Base-by-base conservation (phyloP, 768 basidiomycete genomes). In the Boletus rufocinnamomeus region DNA sequence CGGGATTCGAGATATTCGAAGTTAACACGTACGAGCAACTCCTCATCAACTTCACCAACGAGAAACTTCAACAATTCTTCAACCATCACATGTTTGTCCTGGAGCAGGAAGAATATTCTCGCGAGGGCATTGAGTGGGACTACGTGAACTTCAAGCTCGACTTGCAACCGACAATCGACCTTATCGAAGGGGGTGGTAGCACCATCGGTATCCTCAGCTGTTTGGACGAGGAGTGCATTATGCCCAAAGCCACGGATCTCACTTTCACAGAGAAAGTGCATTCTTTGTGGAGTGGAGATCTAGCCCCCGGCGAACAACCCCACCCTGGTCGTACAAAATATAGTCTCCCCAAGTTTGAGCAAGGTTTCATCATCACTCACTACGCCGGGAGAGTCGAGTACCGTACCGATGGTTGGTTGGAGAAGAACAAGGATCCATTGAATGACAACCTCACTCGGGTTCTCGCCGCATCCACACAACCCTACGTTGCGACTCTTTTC, bases 41-140 rank as follows among this genome's bases (percentile, higher is more conserved):
- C 28, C 83, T 96, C 66, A 99, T 99, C 84, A 99, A 99, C 70
- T 96, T 92, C 68, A 98, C 96, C 45, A 99, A 99, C 78, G 97
- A 99, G 82, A 96, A 91, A 69, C 82, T 98, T 10, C 96, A 98
- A 72, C 96, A 98, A 73, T 93, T 93, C 74, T 95, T 95, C 83
- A 99, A 98, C 68, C 94, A 98, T 74, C 97, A 98, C 72, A 98
- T 98, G 97, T 98, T 99, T 74, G 93, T 97, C 40, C 85, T 98
- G 35, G 97, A 99, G 77, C 97, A 99, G 70, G 97, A 99, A 71
- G 97, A 99, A 72, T 98, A 99, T 74, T 83, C 93, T 19, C 84
- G 97, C 21, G 97, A 99, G 72, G 88, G 88, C 21, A 99, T 99
- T 73, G 87, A 95, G 56, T 99, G 97, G 97, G 88, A 95, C 68